Base-by-base conservation (phyloP, 345 rosid species). In the Diplotaxis tenuifolia region DNA sequence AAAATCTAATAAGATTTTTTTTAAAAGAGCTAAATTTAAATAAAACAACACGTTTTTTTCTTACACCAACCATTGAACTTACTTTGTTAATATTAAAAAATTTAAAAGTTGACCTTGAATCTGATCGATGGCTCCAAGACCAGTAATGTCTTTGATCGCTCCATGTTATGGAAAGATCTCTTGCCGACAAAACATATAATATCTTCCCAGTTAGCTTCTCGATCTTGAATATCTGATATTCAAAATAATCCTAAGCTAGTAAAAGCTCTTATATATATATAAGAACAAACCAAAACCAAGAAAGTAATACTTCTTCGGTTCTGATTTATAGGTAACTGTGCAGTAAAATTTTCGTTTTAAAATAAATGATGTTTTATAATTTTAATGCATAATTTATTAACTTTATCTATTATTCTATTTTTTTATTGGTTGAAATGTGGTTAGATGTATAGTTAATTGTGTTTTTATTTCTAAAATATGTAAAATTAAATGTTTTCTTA, bases 151-250 rank as follows among this genome's bases (percentile, higher is more conserved):
- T 83, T 56, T 84, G 82, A 28, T 75, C 50, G 67, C 93, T 81
- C 92, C 89, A 80, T 4, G 88, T 78, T 56, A 93, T 91, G 0
- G 84, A 77, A 77, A 91, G 89, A 66, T 87, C 87, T 75, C 88
- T 89, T 9, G 98, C 85, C 3, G 97, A 91, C 21, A 93, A 18
- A 55, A 86, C 5, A 64, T 76, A 89, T 0, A 80, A 78, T 34
- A 79, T 86, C 64, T 62, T 86, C 40, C 96, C 98, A 0, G 83
- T 76, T 20, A 83, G 82, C 76, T 70, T 86, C 40, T 93, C 92
- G 25, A 91, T 11, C 63, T 78, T 81, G 79, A 91, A 85, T 59
- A 84, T 81, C 94, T 91, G 81, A 62, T 15, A 40, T 18, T 6
- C 7, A 6, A n/a, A 28, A 75, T 12, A 62, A n/a, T n/a, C 7